Conservation (phyloP, 2,329 filamentous ascomycete species). For the Xylaria digitata region DNA sequence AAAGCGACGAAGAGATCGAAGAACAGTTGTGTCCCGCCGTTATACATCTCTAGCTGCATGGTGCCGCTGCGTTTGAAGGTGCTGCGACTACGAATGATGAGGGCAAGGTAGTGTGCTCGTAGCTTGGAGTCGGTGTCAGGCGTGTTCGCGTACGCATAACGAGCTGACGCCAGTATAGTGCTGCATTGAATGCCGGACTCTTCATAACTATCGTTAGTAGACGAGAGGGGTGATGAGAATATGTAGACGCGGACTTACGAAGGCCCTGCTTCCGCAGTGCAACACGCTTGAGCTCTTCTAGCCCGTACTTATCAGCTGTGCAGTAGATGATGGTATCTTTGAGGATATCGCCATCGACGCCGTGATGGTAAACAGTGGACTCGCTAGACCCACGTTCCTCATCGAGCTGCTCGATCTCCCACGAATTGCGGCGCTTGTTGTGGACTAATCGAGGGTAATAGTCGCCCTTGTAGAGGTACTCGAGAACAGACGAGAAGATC, state of each 20-base stretch:
- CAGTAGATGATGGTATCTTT: conserved; percentile 95
- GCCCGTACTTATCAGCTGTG: conserved; percentile 83
- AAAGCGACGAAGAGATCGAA: conserved; percentile 95
- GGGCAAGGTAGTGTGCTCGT: conserved; percentile 87
- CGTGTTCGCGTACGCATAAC: conserved; percentile 89
- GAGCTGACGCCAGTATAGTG: conserved; percentile 87
- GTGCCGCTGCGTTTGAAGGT: conserved; percentile 95
- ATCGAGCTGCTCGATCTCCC: conserved; percentile 77
- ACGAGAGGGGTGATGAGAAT: not conserved
- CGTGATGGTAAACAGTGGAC: conserved; percentile 75
- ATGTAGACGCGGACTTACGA: conserved; percentile 59
- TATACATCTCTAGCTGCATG: conserved; percentile 95
- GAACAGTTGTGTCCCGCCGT: conserved; percentile 83
- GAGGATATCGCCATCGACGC: conserved; percentile 74
- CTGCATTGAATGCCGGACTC: conserved; percentile 83
- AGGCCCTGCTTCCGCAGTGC: conserved; percentile 90
- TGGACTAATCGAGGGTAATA: conserved; percentile 87
- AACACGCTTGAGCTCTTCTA: conserved; percentile 86
- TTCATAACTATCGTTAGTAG: conserved; percentile 43
- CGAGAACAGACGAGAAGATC: conserved; percentile 88
- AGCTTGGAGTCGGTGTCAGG: conserved; percentile 92
- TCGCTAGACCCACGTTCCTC: conserved; percentile 63
- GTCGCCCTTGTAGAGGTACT: conserved; percentile 94
- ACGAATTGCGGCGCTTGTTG: conserved; percentile 82
- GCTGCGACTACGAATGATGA: conserved; percentile 87